Evolutionary conservation across 495 filamentous ascomycete species (phyloP).

Genomic region (Pyronema domesticum): DNA sequence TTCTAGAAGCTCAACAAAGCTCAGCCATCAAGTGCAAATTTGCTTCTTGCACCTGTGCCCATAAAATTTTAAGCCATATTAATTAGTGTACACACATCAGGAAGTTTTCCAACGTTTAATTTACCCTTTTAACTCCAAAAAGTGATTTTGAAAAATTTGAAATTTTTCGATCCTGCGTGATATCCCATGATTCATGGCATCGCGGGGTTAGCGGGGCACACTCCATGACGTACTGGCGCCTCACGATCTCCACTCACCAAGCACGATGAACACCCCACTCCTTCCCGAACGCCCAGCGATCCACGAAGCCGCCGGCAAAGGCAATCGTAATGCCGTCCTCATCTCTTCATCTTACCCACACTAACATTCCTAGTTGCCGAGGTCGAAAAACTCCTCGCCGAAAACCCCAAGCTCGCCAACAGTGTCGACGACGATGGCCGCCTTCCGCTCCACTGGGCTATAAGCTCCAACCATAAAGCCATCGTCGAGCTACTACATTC

Average conservation of each 20-base stretch:
- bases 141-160: no score
- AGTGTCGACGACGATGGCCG: slow-evolving; percentile 75
- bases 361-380: slow-evolving; percentile 13
- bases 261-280: not conserved
- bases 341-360: slow-evolving; percentile 3
- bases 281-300: slow-evolving; percentile 24
- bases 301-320: slow-evolving; percentile 84
- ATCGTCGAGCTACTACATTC: slow-evolving; percentile 56
- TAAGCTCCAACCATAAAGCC: slow-evolving; percentile 59
- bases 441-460: slow-evolving; percentile 88
- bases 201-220: not conserved
- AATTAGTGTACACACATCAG: no score
- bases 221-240: not conserved
- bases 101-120: no score
- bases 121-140: no score
- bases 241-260: not conserved
- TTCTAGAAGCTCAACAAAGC: no score
- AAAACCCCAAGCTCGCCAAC: slow-evolving; percentile 59
- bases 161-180: not conserved
- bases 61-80: no score
- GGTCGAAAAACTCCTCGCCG: slow-evolving; percentile 30
- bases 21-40: no score
- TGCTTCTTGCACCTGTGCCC: no score
- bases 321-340: slow-evolving; percentile 36
- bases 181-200: not conserved